These are phyloP conservation scores for Ceratocystis papillata DNA, from an alignment of 2,329 filamentous ascomycete genomes.

Conservation along the genomic window DNA sequence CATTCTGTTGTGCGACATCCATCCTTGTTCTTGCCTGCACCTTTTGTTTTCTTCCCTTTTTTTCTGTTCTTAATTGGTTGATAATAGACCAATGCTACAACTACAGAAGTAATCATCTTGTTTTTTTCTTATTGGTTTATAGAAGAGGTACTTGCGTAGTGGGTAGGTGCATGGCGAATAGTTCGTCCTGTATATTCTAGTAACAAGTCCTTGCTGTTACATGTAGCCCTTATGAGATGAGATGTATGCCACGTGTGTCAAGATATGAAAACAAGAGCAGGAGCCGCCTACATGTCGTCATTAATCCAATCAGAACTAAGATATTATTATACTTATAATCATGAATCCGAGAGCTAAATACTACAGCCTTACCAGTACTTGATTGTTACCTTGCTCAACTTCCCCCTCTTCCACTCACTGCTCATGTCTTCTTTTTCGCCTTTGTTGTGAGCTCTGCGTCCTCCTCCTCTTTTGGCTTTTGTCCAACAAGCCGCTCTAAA, in stretches of 20 bases:
- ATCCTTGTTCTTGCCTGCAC: not conserved
- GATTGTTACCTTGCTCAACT: not conserved
- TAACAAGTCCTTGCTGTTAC: no score
- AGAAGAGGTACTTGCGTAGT: no score
- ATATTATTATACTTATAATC: constrained; percentile 6
- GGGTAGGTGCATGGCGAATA: no score
- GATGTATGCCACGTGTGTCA: no score
- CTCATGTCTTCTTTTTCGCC: constrained; percentile 4
- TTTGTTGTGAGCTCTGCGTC: constrained; percentile 15
- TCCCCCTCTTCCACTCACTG: not conserved
- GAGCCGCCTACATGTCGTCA: not conserved
- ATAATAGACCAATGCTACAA: no score
- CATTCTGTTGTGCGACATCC: no score
- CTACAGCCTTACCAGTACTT: not conserved
- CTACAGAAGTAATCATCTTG: no score
- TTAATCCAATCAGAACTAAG: not conserved
- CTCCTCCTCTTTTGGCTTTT: constrained; percentile 14
- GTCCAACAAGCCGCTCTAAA: constrained; percentile 32
- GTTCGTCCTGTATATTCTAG: no score
- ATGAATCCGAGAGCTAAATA: not conserved
- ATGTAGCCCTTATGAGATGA: no score
- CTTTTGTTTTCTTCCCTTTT: not conserved
- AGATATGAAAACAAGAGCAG: no score
- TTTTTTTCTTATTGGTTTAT: no score
- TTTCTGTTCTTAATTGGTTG: constrained; percentile 13